Evolutionary conservation across 2,329 filamentous ascomycete species (phyloP), one percentile per base, ranked within the genome.

Genomic region (Orbilia ellipsospora): DNA sequence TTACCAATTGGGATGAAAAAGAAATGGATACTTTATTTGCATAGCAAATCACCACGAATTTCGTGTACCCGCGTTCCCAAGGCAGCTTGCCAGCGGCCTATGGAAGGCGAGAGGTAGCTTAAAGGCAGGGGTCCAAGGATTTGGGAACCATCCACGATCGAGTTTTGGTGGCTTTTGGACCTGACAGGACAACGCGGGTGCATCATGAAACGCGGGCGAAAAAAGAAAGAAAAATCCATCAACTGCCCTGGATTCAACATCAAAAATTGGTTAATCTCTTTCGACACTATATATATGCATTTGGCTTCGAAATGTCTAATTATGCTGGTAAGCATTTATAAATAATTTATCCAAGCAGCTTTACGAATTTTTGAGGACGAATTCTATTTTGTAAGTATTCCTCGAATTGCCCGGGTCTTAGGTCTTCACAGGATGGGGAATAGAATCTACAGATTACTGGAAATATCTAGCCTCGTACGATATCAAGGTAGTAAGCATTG

Each of bases 141-240:
- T 26, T 45, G 18, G 45, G 54, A n/a, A 66, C 72, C 64, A 69
- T 52, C 69, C 64, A 61, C n/a, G 13, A 10, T 28, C 44, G 20
- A 62, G 72, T 60, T 16, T 28, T 36, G 44, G 42, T 28, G 15
- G 28, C 26, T 42, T 55, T 54, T 36, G 36, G 48, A 26, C 60
- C 54, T 75, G 45, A 75, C 62, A 69, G 72, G 72, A 20, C 72
- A 51, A 64, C 18, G 28, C 45, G 64, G 31, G 72, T 68, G 72
- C 72, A 75, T 75, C 72, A 68, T 75, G 64, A 75, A 68, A 75
- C 72, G 45, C 18, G 15, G 13, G 23, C 15, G 13, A 7, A 48
- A 18, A 48, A 48, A 48, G 16, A 48, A 48, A 45, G 13, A 16
- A 4, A 45, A 45, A 45, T 12, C 10, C 42, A 45, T 16, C 42